Conservation (phyloP, 495 filamentous ascomycete genomes). For the Pseudotulostoma volvatum region DNA sequence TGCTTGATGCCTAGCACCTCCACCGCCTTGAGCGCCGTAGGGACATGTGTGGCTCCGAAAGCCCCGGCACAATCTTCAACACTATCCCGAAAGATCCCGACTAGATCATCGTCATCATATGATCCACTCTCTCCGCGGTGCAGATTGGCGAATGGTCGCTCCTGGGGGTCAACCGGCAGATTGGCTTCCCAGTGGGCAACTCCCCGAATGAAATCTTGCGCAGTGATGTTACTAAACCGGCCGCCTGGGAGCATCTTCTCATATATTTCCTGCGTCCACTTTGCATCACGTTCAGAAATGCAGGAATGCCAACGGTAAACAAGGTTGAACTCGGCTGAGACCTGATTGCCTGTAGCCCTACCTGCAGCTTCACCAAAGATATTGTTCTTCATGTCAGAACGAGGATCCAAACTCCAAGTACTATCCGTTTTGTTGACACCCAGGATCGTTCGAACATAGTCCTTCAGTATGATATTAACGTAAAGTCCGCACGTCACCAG, state of each 20-base stretch:
- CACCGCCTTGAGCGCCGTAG: slow-evolving; percentile 50
- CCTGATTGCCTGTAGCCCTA: slow-evolving; percentile 47
- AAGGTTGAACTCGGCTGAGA: slow-evolving; percentile 63
- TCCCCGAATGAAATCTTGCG: slow-evolving; percentile 40
- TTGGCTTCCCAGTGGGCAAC: slow-evolving; percentile 41
- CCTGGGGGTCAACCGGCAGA: slow-evolving; percentile 43
- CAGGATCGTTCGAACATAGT: slow-evolving; percentile 70
- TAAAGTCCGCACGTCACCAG: slow-evolving; percentile 63
- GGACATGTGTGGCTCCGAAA: slow-evolving; percentile 62
- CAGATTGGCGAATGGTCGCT: slow-evolving; percentile 49
- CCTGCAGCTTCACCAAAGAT: slow-evolving; percentile 21
- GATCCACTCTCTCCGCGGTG: slow-evolving; percentile 41
- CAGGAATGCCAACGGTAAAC: slow-evolving; percentile 71
- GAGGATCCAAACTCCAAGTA: slow-evolving; percentile 61
- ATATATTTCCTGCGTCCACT: slow-evolving; percentile 57
- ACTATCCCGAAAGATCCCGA: slow-evolving; percentile 44
- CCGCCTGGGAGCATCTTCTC: slow-evolving; percentile 39
- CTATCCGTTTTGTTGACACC: slow-evolving; percentile 57
- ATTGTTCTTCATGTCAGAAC: slow-evolving; percentile 33
- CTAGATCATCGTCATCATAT: slow-evolving; percentile 52
- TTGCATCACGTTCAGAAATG: slow-evolving; percentile 53
- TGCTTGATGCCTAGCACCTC: slow-evolving; percentile 82
- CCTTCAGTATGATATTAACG: slow-evolving; percentile 59
- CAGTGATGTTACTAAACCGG: slow-evolving; percentile 29
- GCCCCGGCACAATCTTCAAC: slow-evolving; percentile 44